Base-by-base conservation (phyloP, 257 asterid species). In the Jacaranda mimosifolia region DNA sequence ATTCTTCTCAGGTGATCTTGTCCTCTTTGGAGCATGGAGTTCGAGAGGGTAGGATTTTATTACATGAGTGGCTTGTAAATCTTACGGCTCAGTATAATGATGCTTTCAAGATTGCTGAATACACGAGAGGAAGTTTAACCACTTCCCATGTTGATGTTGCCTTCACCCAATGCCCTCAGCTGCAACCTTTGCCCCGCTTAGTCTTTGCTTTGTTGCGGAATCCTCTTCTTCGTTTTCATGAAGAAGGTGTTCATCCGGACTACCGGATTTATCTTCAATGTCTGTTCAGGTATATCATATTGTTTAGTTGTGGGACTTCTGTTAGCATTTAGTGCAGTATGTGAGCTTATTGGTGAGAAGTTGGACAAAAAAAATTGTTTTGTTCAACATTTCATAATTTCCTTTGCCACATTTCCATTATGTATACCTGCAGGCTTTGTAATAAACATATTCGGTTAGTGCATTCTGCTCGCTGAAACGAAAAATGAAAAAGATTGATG, bases 181-280 rank as follows among this genome's bases (percentile, higher is more conserved):
- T 96, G 81, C 97, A 90, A 82, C 81, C 92, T 76, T 82, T 96
- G 67, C 97, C 98, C 63, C 97, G 99, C 82, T 82, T 96, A 76
- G 92, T 96, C 60, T 96, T 96, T 85, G 97, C 99, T 83, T 87
- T 96, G 89, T 80, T 96, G 80, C 81, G 98, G 56, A 93, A 87
- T 86, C 96, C 97, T 87, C 97, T 96, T 76, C 98, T 96, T 82
- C 97, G 98, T 76, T 89, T 96, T 74, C 99, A 96, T 52, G 99
- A 96, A 85, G 99, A 96, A 89, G 99, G 99, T 75, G 97, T 96
- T 83, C 99, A 96, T 89, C 99, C 99, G 1, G 99, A 96, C 80
- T 88, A 90, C 83, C 91, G 99, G 51, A 93, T 96, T 81, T 96
- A 91, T 84, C 94, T 96, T 73, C 99, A 96, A 84, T 96, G 98